Percentiles rank a stretch among this genome's conserved stretches.
phyloP scores from a whole-genome alignment of 805 yeast species.

The Kodamaea jinghongensis region DNA sequence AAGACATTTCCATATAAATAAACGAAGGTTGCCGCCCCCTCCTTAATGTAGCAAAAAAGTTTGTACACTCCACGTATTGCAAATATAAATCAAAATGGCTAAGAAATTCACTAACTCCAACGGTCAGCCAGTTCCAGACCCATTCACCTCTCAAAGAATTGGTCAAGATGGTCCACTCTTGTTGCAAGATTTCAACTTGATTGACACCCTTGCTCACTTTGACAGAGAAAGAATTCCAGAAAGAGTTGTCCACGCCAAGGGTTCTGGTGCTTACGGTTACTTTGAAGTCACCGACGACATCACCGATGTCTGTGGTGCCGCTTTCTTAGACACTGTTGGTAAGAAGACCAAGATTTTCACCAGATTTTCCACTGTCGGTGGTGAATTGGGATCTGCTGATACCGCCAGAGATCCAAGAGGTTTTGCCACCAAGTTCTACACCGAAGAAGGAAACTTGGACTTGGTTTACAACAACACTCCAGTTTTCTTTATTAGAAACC shows the following conservation, averaged over 20 bases:
- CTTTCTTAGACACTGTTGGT: slow-evolving; percentile 28
- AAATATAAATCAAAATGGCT: slow-evolving; percentile 31
- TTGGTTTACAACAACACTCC: slow-evolving; percentile 78
- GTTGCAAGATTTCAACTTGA: slow-evolving; percentile 55
- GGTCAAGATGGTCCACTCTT: slow-evolving; percentile 59
- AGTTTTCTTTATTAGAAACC: slow-evolving; percentile 62
- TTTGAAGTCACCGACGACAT: slow-evolving; percentile 55
- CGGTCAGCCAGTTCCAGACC: slow-evolving; percentile 75
- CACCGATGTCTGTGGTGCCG: slow-evolving; percentile 25
- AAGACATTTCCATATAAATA: slow-evolving; percentile 1
- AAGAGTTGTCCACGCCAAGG: slow-evolving; percentile 67
- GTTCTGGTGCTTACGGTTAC: slow-evolving; percentile 60
- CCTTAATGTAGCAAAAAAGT: background rate
- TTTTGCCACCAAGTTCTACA: slow-evolving; percentile 60
- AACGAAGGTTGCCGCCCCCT: slow-evolving; percentile 1
- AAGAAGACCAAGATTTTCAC: slow-evolving; percentile 33
- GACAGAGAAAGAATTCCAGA: slow-evolving; percentile 66
- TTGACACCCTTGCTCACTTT: slow-evolving; percentile 57
- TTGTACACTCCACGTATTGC: background rate
- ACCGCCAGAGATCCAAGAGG: slow-evolving; percentile 71
- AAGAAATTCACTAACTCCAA: slow-evolving; percentile 69
- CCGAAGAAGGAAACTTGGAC: slow-evolving; percentile 67
- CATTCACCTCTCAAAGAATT: slow-evolving; percentile 52
- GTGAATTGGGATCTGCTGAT: slow-evolving; percentile 66
- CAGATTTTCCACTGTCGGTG: slow-evolving; percentile 68